These are phyloP conservation scores for Nepenthes alata DNA, from an alignment of 179 eudicot species.

Conservation along the genomic window DNA sequence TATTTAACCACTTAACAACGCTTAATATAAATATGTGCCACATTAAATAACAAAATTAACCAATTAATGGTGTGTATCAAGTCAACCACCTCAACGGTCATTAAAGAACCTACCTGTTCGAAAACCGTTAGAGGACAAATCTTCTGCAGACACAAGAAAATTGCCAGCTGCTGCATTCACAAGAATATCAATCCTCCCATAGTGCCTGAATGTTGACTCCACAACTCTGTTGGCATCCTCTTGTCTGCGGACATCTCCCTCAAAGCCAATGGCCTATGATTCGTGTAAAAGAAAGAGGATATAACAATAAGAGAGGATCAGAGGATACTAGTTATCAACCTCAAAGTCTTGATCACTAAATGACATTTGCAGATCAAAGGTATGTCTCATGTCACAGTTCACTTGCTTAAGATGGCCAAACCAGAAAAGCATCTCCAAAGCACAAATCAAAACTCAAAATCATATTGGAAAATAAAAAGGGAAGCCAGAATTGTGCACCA, in stretches of 20 bases:
- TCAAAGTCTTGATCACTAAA: background rate
- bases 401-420: background rate
- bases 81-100: background rate
- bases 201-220: constrained; percentile 66
- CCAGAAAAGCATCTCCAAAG: too few species aligned
- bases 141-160: constrained; percentile 87
- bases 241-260: constrained; percentile 84
- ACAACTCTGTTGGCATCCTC: constrained; percentile 80
- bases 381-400: background rate
- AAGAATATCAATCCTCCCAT: constrained; percentile 85
- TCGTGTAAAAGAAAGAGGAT: background rate
- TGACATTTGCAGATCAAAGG: too few species aligned
- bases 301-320: background rate
- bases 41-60: too few species aligned
- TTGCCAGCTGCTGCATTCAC: constrained; percentile 99
- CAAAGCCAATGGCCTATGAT: constrained; percentile 69
- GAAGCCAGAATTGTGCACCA: too few species aligned
- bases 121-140: constrained; percentile 90
- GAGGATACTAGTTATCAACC: background rate
- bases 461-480: too few species aligned
- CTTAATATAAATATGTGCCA: too few species aligned
- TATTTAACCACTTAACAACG: too few species aligned
- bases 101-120: constrained; percentile 53
- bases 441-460: too few species aligned
- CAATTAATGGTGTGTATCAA: too few species aligned